A percentile compares a stretch with the other conserved stretches of the same genome.
Conservation (phyloP, 2,329 filamentous ascomycete genomes). For the Pseudogymnoascus sp. region DNA sequence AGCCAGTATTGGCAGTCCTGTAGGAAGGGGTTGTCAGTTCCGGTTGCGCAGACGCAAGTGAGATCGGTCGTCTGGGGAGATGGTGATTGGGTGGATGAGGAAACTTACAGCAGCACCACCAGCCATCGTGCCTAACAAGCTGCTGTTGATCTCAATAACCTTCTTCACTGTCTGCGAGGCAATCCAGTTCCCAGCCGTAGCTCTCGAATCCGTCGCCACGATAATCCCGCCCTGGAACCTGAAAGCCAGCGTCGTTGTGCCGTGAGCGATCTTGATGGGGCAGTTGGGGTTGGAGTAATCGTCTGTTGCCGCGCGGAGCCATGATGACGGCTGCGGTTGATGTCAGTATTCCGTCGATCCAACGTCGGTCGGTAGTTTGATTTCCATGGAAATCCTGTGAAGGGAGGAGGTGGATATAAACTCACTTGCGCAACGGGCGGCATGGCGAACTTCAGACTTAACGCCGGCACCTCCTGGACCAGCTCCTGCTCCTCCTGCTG, state of each 20-base stretch:
- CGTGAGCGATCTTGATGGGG: conserved; percentile 99
- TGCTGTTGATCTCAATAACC: conserved; percentile 96
- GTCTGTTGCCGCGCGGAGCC: conserved; percentile 94
- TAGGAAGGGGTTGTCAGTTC: neutral
- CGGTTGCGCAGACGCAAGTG: too few relatives aligned
- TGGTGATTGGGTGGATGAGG: neutral
- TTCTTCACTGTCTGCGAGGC: conserved; percentile 99
- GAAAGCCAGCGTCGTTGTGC: conserved; percentile 95
- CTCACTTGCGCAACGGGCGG: conserved; percentile 84
- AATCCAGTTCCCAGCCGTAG: conserved; percentile 98
- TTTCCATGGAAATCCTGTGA: neutral
- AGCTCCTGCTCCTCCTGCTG: conserved; percentile 62
- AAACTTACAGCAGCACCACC: conserved; percentile 77
- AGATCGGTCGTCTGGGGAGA: neutral
- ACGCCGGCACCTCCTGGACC: conserved; percentile 59
- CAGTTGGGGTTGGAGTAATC: conserved; percentile 94
- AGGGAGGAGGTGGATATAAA: conserved; percentile 16
- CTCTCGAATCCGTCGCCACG: conserved; percentile 93
- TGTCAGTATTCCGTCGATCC: conserved; percentile 11
- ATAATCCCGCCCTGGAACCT: conserved; percentile 98
- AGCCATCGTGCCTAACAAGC: conserved; percentile 93
- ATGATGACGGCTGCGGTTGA: conserved; percentile 65
- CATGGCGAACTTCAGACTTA: conserved; percentile 90
- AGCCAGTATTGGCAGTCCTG: conserved; percentile 99
- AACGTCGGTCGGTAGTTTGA: neutral